phyloP scores from a whole-genome alignment of 768 basidiomycete species.

The Pulveroboletus frians region DNA sequence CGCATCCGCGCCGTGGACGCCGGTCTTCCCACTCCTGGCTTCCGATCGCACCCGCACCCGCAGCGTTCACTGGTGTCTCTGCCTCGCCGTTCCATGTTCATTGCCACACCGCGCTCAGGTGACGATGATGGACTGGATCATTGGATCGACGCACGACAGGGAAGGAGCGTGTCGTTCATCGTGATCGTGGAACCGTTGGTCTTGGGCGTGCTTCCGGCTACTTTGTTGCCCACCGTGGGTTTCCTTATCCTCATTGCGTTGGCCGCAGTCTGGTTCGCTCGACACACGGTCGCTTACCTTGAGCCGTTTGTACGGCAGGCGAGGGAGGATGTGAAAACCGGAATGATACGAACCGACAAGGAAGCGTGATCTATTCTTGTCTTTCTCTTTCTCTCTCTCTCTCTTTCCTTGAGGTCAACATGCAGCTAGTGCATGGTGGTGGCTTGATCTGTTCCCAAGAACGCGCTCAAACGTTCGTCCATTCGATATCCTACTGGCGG shows the following conservation, averaged over 20 bases:
- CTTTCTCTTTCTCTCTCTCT: neutral
- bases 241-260: conserved; percentile 28
- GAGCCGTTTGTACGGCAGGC: conserved; percentile 23
- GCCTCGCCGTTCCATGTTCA: neutral
- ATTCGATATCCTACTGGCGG: conserved; percentile 1
- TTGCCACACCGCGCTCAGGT: neutral
- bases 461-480: conserved; percentile 1
- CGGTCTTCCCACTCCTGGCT: conserved; percentile 44
- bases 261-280: conserved; percentile 19
- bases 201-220: conserved; percentile 54
- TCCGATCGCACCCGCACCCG: neutral
- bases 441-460: conserved; percentile 5
- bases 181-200: conserved; percentile 56
- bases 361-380: conserved; percentile 11
- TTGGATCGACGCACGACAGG: neutral
- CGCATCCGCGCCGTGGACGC: conserved; percentile 50
- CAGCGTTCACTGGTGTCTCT: neutral
- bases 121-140: conserved; percentile 5
- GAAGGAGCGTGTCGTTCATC: conserved; percentile 40
- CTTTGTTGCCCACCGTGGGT: conserved; percentile 36
- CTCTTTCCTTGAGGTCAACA: conserved; percentile 12
- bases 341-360: conserved; percentile 10
- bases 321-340: conserved; percentile 15
- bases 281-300: conserved; percentile 16
- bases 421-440: conserved; percentile 25